phyloP scores from a whole-genome alignment of 768 basidiomycete genomes.

The Mycena alexandri region DNA sequence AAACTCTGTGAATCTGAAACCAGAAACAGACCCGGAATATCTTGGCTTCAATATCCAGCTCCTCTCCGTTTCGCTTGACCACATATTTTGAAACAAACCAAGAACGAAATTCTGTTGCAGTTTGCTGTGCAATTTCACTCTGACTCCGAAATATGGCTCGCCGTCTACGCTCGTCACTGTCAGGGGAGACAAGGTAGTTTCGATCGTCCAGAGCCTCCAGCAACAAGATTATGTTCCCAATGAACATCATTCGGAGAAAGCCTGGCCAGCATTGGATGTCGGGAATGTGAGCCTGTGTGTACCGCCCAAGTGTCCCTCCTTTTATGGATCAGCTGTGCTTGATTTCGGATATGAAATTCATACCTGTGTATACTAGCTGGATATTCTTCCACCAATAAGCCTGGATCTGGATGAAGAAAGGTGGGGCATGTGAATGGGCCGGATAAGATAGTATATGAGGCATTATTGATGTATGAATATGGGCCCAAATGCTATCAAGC shows the following conservation, averaged over 20 bases:
- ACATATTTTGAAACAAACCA: neutral
- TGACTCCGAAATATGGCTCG: neutral
- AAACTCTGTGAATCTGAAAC: neutral
- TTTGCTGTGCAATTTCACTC: neutral
- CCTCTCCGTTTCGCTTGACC: neutral
- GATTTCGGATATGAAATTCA: too few relatives aligned
- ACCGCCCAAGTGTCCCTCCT: neutral
- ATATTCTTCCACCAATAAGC: conserved; percentile 6
- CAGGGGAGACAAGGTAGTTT: neutral
- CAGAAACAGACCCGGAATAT: neutral
- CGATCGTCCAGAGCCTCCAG: conserved; percentile 6
- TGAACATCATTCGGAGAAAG: neutral
- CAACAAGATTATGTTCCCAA: neutral
- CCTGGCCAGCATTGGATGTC: neutral
- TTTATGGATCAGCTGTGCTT: neutral
- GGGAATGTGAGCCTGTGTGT: neutral
- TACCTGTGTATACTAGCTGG: neutral
- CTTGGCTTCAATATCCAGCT: neutral
- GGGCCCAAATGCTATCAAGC: neutral
- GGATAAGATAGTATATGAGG: neutral
- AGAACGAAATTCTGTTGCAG: neutral
- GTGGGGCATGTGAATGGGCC: neutral
- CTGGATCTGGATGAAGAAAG: conserved; percentile 9
- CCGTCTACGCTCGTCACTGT: too few relatives aligned
- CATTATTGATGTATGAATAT: neutral